Evolutionary conservation across 805 yeast species (phyloP).

Genomic region (Grigorovia jiainica): DNA sequence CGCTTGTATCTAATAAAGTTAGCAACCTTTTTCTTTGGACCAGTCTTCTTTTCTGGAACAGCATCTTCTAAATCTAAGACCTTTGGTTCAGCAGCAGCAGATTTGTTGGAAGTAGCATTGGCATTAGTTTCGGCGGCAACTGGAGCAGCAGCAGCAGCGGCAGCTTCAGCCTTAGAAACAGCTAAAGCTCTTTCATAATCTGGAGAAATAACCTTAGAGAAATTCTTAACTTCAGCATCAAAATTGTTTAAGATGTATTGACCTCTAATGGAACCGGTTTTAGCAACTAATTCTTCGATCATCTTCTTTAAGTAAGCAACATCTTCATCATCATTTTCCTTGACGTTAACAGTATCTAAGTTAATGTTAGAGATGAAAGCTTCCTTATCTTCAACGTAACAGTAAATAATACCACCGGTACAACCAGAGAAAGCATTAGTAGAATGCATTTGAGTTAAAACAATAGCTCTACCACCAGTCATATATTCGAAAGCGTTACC

Average conservation of each 20-base stretch:
- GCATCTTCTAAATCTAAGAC: constrained; percentile 87
- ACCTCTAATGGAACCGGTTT: constrained; percentile 88
- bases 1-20: constrained; percentile 78
- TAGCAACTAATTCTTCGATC: constrained; percentile 90
- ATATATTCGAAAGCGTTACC: constrained; percentile 98
- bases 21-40: constrained; percentile 44
- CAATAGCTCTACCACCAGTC: constrained; percentile 98
- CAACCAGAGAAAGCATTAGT: constrained; percentile 88
- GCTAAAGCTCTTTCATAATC: constrained; percentile 87
- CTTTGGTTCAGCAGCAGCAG: constrained; percentile 58
- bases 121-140: constrained; percentile 28
- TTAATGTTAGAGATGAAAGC: constrained; percentile 78
- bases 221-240: constrained; percentile 77
- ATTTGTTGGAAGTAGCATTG: constrained; percentile 20
- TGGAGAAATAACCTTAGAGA: constrained; percentile 85
- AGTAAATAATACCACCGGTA: constrained; percentile 99
- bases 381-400: constrained; percentile 81
- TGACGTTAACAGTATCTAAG: constrained; percentile 69
- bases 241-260: constrained; percentile 74
- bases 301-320: constrained; percentile 89
- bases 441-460: constrained; percentile 84
- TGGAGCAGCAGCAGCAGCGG: constrained; percentile 46
- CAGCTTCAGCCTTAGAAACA: constrained; percentile 50
- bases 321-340: constrained; percentile 77
- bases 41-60: constrained; percentile 54